Evolutionary conservation across 1,139 yeast genomes (phyloP).

Genomic region (Ashbya aceris): DNA sequence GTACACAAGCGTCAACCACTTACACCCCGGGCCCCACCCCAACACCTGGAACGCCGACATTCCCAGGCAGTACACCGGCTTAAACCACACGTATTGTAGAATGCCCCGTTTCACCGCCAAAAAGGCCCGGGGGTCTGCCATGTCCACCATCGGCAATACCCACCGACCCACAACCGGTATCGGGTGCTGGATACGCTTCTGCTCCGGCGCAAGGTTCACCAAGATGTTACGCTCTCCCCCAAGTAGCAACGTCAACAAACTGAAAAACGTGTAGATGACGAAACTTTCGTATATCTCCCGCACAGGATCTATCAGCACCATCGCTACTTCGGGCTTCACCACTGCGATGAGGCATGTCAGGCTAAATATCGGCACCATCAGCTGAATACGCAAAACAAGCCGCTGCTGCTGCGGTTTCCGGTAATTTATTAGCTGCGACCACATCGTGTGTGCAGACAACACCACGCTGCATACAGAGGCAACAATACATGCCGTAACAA

Average conservation of each 20-base stretch:
- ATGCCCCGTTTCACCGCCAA: conserved; percentile 74
- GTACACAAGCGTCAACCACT: conserved; percentile 49
- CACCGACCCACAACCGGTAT: conserved; percentile 38
- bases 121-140: conserved; percentile 78
- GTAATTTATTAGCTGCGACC: conserved; percentile 55
- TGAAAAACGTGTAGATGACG: conserved; percentile 86
- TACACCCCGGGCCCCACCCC: conserved; percentile 28
- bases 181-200: conserved; percentile 68
- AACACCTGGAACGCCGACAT: conserved; percentile 44
- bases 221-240: conserved; percentile 91
- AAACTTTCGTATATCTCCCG: conserved; percentile 93
- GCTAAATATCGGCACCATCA: conserved; percentile 47
- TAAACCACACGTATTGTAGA: conserved; percentile 90
- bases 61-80: conserved; percentile 63
- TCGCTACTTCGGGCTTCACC: conserved; percentile 33
- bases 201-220: conserved; percentile 56
- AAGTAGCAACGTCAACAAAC: conserved; percentile 67
- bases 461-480: conserved; percentile 7
- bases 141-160: conserved; percentile 54
- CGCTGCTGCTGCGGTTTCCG: conserved; percentile 86
- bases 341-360: conserved; percentile 50
- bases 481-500: conserved; percentile 5
- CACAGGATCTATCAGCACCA: conserved; percentile 53
- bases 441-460: conserved; percentile 40
- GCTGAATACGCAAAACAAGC: conserved; percentile 68